Base-by-base conservation (phyloP, 2,329 filamentous ascomycete species). In the Aspergillus sp. region DNA sequence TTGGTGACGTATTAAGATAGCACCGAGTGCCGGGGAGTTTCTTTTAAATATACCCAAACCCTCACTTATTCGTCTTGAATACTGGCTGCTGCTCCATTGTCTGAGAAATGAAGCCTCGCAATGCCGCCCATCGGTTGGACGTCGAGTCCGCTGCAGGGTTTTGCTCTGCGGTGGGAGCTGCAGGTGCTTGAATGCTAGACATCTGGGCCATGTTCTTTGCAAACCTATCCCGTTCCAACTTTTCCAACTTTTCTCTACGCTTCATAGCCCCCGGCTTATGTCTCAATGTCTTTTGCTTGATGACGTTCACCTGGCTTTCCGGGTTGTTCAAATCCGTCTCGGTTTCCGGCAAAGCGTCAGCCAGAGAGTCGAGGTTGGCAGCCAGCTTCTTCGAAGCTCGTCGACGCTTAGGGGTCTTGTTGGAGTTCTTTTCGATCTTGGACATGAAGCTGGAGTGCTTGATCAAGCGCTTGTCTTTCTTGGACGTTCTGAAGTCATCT, bases 21-120 rank as follows among this genome's bases (percentile, higher is more conserved):
- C 2, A n/a, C 31, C 31, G 1, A 10, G 10, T n/a, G 28, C 28
- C 5, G 12, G 27, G 9, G 13, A 39, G 29, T 33, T 7, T 33
- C 29, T 7, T 9, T n/a, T 27, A 7, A 32, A 26, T 13, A 33
- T 9, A 11, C 19, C 3, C 12, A 26, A n/a, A 5, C 13, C 30
- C 54, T 56, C 58, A 64, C 47, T 63, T 57, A 27, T 56, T 54
- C 11, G 48, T 43, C 33, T 74, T 65, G 61, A 95, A 95, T 3
- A 85, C 87, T 10, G 85, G 81, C 56, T 91, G 91, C 66, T 88
- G 86, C 69, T 95, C 88, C 83, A 95, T 88, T 1, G 88, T 96
- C 34, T 83, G 78, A 2, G 87, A 85, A 40, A 96, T 94, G 61
- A 91, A 94, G 7, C 76, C 82, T 56, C 90, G 81, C 65, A 97